phyloP scores from a whole-genome alignment of 139 green algal species.

The Haematococcus sp. region DNA sequence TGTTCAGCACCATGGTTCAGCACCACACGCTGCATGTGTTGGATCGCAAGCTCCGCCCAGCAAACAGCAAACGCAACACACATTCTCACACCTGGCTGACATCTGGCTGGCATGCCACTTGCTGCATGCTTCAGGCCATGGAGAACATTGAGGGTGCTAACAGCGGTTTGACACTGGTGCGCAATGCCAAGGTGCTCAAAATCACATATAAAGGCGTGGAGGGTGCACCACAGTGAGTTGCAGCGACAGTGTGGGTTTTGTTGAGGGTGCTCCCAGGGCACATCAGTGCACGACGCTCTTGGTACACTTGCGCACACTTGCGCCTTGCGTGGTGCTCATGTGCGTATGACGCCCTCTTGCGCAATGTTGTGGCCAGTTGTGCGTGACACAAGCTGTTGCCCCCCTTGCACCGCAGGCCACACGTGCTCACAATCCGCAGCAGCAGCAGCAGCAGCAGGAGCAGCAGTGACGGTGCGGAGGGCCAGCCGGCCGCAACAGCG shows the following conservation, averaged over 20 bases:
- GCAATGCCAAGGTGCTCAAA: slow-evolving; percentile 39
- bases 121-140: slow-evolving; percentile 38
- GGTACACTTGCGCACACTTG: too few relatives aligned
- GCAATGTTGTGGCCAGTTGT: too few relatives aligned
- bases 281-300: too few relatives aligned
- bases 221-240: slow-evolving; percentile 11
- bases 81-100: background rate
- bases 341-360: too few relatives aligned
- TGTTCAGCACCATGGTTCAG: too few relatives aligned
- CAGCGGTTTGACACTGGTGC: slow-evolving; percentile 17
- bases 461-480: background rate
- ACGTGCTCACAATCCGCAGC: slow-evolving; percentile 8
- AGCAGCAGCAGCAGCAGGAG: slow-evolving; percentile 9
- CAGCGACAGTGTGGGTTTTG: too few relatives aligned
- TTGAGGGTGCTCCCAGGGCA: too few relatives aligned
- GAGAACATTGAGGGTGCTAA: slow-evolving; percentile 50
- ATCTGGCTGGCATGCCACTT: background rate
- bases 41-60: too few relatives aligned
- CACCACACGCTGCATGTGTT: too few relatives aligned
- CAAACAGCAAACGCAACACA: too few relatives aligned
- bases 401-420: slow-evolving; percentile 2
- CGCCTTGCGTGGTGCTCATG: too few relatives aligned
- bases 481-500: background rate
- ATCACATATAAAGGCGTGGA: slow-evolving; percentile 50
- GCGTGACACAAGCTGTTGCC: too few relatives aligned